These are phyloP conservation scores for Neolentinus lepideus DNA, from an alignment of 1,284 basidiomycete genomes.

Conservation along the genomic window DNA sequence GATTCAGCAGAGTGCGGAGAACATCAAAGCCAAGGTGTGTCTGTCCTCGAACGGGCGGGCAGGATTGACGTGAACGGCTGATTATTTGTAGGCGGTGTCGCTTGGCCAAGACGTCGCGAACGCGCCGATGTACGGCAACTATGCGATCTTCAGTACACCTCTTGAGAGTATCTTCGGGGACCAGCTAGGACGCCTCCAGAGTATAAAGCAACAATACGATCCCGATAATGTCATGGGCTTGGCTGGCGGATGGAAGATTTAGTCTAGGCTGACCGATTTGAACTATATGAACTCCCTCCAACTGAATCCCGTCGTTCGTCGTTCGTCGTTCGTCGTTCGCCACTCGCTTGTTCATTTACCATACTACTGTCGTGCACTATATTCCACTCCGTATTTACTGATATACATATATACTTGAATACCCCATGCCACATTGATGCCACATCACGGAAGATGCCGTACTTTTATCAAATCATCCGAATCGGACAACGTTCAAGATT, in stretches of 20 bases:
- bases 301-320: too few relatives aligned
- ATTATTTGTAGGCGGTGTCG: background rate
- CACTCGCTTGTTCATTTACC: too few relatives aligned
- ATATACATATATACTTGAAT: too few relatives aligned
- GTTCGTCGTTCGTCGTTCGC: too few relatives aligned
- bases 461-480: too few relatives aligned
- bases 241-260: conserved; percentile 43
- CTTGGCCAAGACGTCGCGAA: conserved; percentile 32
- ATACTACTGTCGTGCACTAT: too few relatives aligned
- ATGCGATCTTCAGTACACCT: conserved; percentile 41
- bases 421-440: too few relatives aligned
- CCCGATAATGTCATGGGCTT: conserved; percentile 47
- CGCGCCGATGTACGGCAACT: conserved; percentile 43
- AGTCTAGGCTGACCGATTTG: too few relatives aligned
- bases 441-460: too few relatives aligned
- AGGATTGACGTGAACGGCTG: conserved; percentile 26
- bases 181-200: conserved; percentile 32
- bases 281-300: too few relatives aligned
- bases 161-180: conserved; percentile 37
- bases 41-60: conserved; percentile 21
- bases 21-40: conserved; percentile 12
- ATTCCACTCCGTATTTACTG: too few relatives aligned
- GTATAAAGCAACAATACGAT: conserved; percentile 36
- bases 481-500: too few relatives aligned
- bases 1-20: conserved; percentile 22